Percentiles rank a stretch among this genome's conserved stretches.
These are phyloP conservation scores for Lotus japonicus DNA, from an alignment of 306 rosid species.

Conservation along the genomic window DNA sequence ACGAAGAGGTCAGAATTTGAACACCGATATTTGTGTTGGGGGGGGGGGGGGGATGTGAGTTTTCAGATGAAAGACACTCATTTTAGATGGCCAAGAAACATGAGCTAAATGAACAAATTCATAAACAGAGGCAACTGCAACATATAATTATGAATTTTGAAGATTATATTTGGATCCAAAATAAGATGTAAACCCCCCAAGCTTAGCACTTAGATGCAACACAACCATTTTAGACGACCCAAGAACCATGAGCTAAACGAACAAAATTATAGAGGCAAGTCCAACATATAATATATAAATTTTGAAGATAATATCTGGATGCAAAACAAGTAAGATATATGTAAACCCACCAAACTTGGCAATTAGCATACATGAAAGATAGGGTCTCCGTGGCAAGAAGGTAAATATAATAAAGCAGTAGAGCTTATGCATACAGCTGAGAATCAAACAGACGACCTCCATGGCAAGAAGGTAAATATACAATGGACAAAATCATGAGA, in stretches of 20 bases:
- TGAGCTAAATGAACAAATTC: constrained; percentile 4
- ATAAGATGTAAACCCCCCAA: constrained; percentile 5
- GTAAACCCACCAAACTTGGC: constrained; percentile 2
- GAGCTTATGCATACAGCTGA: constrained; percentile 7
- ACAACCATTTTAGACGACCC: background rate
- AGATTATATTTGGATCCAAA: background rate
- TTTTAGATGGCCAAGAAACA: background rate
- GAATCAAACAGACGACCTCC: constrained; percentile 10
- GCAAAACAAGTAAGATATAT: background rate
- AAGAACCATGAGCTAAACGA: background rate
- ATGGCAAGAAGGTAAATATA: background rate
- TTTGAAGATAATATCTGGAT: constrained; percentile 1
- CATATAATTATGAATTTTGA: background rate
- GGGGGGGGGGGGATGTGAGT: background rate
- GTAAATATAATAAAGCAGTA: constrained; percentile 10
- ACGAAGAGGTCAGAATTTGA: background rate
- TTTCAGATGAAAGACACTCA: constrained; percentile 11
- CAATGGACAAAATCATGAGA: background rate
- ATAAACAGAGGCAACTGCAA: constrained; percentile 3
- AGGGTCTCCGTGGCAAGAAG: too few relatives aligned
- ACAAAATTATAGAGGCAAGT: constrained; percentile 10
- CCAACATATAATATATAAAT: background rate
- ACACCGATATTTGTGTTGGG: background rate
- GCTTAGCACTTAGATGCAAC: background rate
- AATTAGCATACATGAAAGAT: constrained; percentile 1